A percentile compares a stretch with the other conserved stretches of the same genome.
phyloP scores from a whole-genome alignment of 352 stramenopile genomes.

The Phytopythium helicoides region DNA sequence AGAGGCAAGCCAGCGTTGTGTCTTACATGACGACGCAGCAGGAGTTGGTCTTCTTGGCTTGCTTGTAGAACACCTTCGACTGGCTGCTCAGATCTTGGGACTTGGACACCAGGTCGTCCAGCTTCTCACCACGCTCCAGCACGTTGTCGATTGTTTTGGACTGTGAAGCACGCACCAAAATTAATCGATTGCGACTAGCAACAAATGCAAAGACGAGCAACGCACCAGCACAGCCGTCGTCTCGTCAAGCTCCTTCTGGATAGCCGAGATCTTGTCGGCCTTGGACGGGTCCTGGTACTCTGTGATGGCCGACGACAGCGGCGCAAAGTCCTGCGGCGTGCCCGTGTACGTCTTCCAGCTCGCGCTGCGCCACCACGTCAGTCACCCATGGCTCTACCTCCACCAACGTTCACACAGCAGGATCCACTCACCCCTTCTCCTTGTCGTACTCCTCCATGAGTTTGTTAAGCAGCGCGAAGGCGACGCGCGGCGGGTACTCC shows the following conservation, averaged over 20 bases:
- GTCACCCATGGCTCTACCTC: too few species aligned
- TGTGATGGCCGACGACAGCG: conserved; percentile 91
- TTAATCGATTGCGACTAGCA: background rate
- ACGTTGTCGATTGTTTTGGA: conserved; percentile 99
- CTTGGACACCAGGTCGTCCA: conserved; percentile 99
- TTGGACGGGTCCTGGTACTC: conserved; percentile 98
- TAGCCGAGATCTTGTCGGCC: conserved; percentile 99
- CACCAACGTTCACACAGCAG: too few species aligned
- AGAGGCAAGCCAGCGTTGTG: conserved; percentile 12
- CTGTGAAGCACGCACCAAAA: conserved; percentile 10
- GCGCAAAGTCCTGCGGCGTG: conserved; percentile 87
- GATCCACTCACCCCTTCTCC: conserved; percentile 41
- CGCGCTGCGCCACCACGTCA: too few species aligned
- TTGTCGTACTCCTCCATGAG: conserved; percentile 96
- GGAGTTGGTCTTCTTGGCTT: conserved; percentile 99
- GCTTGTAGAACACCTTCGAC: conserved; percentile 99
- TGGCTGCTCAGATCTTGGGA: conserved; percentile 97
- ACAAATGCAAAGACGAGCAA: background rate
- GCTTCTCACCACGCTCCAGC: conserved; percentile 97
- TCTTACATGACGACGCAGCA: conserved; percentile 96
- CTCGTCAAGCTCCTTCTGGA: conserved; percentile 99
- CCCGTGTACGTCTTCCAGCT: conserved; percentile 58
- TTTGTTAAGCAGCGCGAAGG: conserved; percentile 97
- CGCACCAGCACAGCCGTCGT: conserved; percentile 95
- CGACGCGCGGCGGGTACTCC: conserved; percentile 98